Percentiles rank a stretch among this genome's conserved stretches.
Evolutionary conservation across 805 yeast genomes (phyloP).

Genomic region (Candida maesae): DNA sequence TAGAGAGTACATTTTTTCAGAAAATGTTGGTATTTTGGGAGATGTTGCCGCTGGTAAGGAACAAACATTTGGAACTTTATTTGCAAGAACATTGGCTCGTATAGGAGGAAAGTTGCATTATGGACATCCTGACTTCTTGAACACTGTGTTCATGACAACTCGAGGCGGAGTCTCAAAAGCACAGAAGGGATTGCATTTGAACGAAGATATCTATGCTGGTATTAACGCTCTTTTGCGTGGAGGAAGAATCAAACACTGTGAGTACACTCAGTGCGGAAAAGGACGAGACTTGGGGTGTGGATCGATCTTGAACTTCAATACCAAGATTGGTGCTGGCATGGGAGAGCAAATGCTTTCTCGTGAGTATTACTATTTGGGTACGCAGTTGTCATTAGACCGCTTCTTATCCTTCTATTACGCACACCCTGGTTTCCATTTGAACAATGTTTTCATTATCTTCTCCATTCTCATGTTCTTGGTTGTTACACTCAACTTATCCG

Average conservation of each 20-base stretch:
- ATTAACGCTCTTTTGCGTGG: slow-evolving; percentile 77
- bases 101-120: slow-evolving; percentile 82
- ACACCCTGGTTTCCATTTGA: slow-evolving; percentile 83
- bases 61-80: slow-evolving; percentile 82
- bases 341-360: slow-evolving; percentile 84
- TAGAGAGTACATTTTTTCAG: slow-evolving; percentile 80
- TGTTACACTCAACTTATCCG: slow-evolving; percentile 56
- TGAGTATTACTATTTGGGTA: slow-evolving; percentile 75
- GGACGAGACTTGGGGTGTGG: slow-evolving; percentile 85
- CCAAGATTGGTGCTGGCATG: slow-evolving; percentile 89
- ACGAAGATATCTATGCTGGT: slow-evolving; percentile 86
- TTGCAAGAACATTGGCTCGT: slow-evolving; percentile 77
- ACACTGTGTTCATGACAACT: slow-evolving; percentile 72
- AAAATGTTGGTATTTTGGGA: slow-evolving; percentile 76
- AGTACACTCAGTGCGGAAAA: slow-evolving; percentile 81
- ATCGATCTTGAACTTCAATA: slow-evolving; percentile 75
- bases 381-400: slow-evolving; percentile 73
- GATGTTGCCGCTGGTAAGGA: slow-evolving; percentile 89
- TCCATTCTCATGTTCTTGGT: slow-evolving; percentile 63
- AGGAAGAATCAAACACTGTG: slow-evolving; percentile 81
- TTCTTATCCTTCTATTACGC: slow-evolving; percentile 80
- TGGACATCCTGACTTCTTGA: slow-evolving; percentile 84
- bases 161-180: slow-evolving; percentile 88
- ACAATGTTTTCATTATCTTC: slow-evolving; percentile 68
- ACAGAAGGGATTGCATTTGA: slow-evolving; percentile 75